Evolutionary conservation across 2,329 filamentous ascomycete species (phyloP).

Genomic region (Aspergillus viridinutans): DNA sequence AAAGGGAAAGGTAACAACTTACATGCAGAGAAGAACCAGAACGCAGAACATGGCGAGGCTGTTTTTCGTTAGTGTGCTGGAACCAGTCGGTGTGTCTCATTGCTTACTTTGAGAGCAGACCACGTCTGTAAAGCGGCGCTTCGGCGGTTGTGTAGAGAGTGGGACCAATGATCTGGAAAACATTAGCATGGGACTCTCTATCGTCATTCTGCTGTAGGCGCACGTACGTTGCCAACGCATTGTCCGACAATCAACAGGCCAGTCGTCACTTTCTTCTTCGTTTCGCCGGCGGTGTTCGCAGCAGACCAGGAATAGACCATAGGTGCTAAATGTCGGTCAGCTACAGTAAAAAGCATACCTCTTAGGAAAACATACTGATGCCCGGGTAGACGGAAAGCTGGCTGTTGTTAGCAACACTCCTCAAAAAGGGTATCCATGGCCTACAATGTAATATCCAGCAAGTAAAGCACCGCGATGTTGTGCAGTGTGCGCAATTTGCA

Average conservation of each 20-base stretch:
- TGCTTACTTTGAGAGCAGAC: conserved; percentile 53
- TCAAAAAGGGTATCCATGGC: conserved; percentile 4
- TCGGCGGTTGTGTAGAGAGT: conserved; percentile 60
- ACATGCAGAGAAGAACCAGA: conserved; percentile 52
- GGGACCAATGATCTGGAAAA: conserved; percentile 54
- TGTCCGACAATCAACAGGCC: conserved; percentile 63
- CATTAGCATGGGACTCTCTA: background rate
- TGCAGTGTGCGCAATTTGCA: conserved; percentile 46
- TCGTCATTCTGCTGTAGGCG: background rate
- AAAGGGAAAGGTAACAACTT: conserved; percentile 9
- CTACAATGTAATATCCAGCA: conserved; percentile 53
- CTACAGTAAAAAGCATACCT: background rate
- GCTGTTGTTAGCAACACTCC: conserved; percentile 1
- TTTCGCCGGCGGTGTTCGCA: conserved; percentile 60
- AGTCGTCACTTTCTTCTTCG: conserved; percentile 64
- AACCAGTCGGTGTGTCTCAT: background rate
- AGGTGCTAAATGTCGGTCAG: conserved; percentile 44
- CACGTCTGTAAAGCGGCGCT: conserved; percentile 54
- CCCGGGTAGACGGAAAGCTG: conserved; percentile 57
- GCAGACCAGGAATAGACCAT: conserved; percentile 69
- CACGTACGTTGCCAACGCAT: conserved; percentile 55
- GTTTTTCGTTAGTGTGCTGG: background rate
- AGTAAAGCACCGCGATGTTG: conserved; percentile 50
- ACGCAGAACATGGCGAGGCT: conserved; percentile 56
- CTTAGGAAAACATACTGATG: conserved; percentile 40